These are phyloP conservation scores for Kuraishia cidri DNA, from an alignment of 805 yeast species.

Conservation along the genomic window DNA sequence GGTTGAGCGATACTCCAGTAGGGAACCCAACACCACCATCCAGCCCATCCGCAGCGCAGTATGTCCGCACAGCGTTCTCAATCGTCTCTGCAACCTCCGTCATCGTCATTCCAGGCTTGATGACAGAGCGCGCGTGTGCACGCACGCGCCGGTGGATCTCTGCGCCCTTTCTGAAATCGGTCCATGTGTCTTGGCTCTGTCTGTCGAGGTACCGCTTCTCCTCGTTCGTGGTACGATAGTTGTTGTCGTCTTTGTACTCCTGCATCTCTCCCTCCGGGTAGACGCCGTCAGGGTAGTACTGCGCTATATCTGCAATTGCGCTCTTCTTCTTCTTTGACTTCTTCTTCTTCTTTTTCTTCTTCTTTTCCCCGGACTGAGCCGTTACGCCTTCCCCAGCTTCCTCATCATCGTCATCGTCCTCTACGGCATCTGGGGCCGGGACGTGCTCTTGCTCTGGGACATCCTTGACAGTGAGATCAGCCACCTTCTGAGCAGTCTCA, in stretches of 20 bases:
- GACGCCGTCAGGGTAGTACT: constrained; percentile 57
- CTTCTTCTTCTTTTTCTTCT: constrained; percentile 47
- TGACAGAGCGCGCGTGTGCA: constrained; percentile 58
- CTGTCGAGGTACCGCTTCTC: constrained; percentile 77
- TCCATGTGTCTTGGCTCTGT: constrained; percentile 55
- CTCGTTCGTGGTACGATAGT: constrained; percentile 74
- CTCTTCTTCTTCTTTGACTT: constrained; percentile 47
- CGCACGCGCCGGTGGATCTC: constrained; percentile 93
- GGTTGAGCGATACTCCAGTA: constrained; percentile 90
- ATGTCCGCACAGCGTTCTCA: constrained; percentile 75
- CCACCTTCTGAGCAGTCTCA: too few species aligned
- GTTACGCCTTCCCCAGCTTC: constrained; percentile 22
- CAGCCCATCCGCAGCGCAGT: constrained; percentile 57
- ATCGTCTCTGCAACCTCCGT: constrained; percentile 83
- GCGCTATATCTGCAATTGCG: constrained; percentile 53
- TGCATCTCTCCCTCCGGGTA: constrained; percentile 87
- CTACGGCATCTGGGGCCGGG: constrained; percentile 6
- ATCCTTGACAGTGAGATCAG: too few species aligned
- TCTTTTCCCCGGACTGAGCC: constrained; percentile 15
- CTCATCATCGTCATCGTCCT: constrained; percentile 11
- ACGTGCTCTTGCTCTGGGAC: neutral
- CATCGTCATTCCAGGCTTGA: constrained; percentile 90
- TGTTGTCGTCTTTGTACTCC: constrained; percentile 66
- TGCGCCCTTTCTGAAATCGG: constrained; percentile 91
- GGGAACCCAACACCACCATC: constrained; percentile 96